Evolutionary conservation across 192 early-diverging fungal genomes (phyloP), one percentile per base, ranked within the genome.

Genomic region (Lobosporangium transversale): DNA sequence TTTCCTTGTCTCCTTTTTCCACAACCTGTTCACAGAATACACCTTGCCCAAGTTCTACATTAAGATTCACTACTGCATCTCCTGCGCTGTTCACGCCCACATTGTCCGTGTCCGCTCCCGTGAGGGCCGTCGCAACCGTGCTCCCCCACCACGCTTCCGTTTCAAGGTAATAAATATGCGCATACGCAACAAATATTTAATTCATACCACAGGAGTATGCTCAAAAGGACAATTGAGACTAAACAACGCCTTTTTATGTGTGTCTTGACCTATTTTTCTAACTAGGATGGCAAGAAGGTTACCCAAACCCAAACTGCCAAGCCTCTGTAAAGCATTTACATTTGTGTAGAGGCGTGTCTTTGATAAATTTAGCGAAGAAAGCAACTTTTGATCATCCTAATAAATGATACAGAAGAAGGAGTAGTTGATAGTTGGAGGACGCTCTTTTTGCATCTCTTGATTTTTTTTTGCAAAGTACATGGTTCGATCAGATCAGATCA

Each of bases 31-130:
- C n/a, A n/a, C 63, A 83, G 86, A 93, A 84, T 97, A 97, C 86
- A 91, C 90, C 64, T 91, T 98, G 75, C 97, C 97, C 85, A 99
- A 98, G 88, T 86, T 98, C 80, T 99, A 99, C 92, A 89, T 97
- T 87, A 97, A 99, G 92, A 89, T 88, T 82, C 95, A 95, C 84
- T 93, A 97, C 93, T 99, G 97, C 84, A 86, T 98, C 67, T 95
- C 95, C 63, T 98, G 97, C 86, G 97, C 94, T 58, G 96, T 99
- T 78, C 95, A 99, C 89, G 84, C 91, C 68, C 91, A 94, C 76
- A 88, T 94, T 66, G 95, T 98, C 69, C 92, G 95, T 86, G 95
- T 97, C 45, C 94, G 95, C 78, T 97, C 95, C 76, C 86, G 87
- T 75, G 90, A 80, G 44, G 91, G 87, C 66, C 93, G 96, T 84